Evolutionary conservation across 2,329 filamentous ascomycete species (phyloP), one percentile per base, ranked within the genome.

Genomic region (Chrysosporium queenslandicum): DNA sequence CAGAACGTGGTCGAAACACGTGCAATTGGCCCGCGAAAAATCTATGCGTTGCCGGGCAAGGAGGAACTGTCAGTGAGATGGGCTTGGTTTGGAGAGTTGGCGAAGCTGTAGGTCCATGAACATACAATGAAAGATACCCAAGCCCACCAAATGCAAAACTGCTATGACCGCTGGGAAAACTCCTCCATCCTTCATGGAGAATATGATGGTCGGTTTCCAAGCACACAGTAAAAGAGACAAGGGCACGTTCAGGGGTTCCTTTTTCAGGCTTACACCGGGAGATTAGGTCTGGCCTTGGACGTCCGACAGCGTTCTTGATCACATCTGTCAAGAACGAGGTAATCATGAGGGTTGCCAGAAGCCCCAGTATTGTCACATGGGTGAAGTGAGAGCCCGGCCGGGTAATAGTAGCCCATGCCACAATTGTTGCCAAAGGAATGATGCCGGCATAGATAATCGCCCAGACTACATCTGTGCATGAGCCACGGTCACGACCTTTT

Each of bases 261-360:
- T 74, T 66, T 52, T 67, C 71, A 0, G 92, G 90, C 58, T 86
- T 83, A 70, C 92, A 98, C 34, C 92, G 82, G n/a, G 85, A 82
- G 39, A 97, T 80, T 32, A 96, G 73, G 68, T 97, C 91, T 3
- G 91, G 91, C 5, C 91, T 80, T 27, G 89, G 87, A 9, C 87
- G 74, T 7, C 87, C 87, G 23, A 91, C 86, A 8, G 85, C 79
- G 64, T 94, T 95, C 70, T 98, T 98, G 64, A 97, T 77, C 25
- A 91, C 73, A 65, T 97, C 90, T 41, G 92, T 97, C 40, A 97
- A 74, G 66, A 96, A 85, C 4, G 81, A 79, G 0, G 87, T 85
- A 46, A 95, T 76, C 59, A 88, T 75, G 23, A 97, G 69, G 58
- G 83, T 80, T 61, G 91, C 87, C 47, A 83, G 73, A 55, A 96